Percentiles rank a stretch among this genome's conserved stretches.
Evolutionary conservation across 139 green algal species (phyloP).

Genomic region (Cymbomonas tetramitiformis): DNA sequence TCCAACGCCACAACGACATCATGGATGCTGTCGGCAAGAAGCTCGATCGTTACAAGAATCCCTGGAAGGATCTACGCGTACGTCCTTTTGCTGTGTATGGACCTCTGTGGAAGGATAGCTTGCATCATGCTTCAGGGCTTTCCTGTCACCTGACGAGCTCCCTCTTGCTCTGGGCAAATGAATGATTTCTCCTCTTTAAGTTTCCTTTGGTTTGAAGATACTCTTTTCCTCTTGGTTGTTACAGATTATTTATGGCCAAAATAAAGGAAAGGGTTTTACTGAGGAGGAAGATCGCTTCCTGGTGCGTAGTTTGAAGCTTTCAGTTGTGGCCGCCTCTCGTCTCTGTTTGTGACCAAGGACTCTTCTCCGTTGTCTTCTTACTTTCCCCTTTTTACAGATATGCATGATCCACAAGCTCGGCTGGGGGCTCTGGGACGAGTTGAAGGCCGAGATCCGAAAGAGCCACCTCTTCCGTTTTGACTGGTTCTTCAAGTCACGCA

Average conservation of each 20-base stretch:
- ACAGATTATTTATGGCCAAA: constrained; percentile 80
- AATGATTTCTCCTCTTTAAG: too few relatives aligned
- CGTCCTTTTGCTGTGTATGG: too few relatives aligned
- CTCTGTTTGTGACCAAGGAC: too few relatives aligned
- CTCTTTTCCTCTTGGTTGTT: too few relatives aligned
- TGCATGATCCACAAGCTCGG: constrained; percentile 91
- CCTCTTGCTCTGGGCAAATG: too few relatives aligned
- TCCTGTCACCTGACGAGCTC: too few relatives aligned
- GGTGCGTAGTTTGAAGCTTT: too few relatives aligned
- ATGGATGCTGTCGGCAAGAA: constrained; percentile 75
- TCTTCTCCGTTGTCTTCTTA: too few relatives aligned
- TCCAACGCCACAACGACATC: constrained; percentile 66
- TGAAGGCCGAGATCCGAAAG: constrained; percentile 84
- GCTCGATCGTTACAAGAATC: constrained; percentile 86
- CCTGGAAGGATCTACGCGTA: constrained; percentile 72
- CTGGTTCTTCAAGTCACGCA: constrained; percentile 98
- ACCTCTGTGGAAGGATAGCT: too few relatives aligned
- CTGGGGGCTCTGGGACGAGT: constrained; percentile 91
- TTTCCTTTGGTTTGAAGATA: too few relatives aligned
- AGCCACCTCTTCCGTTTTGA: constrained; percentile 94
- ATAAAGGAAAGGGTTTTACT: constrained; percentile 93
- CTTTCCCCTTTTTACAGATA: too few relatives aligned
- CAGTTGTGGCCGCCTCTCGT: neutral
- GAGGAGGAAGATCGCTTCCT: constrained; percentile 99
- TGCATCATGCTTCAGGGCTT: too few relatives aligned